Evolutionary conservation across 1,139 yeast genomes (phyloP).

Genomic region (Pichia sp.): DNA sequence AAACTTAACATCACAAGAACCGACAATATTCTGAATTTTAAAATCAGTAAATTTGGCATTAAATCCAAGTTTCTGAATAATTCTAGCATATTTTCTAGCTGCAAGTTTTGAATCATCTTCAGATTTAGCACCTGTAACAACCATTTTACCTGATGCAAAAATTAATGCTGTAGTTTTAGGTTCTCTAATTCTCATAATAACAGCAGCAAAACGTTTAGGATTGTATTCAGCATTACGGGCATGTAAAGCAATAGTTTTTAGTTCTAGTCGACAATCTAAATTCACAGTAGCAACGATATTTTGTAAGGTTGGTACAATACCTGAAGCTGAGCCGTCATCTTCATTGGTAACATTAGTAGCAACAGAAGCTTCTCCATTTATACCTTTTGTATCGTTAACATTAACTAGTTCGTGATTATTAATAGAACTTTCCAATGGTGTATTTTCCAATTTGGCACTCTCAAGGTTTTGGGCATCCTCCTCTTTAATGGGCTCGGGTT

Average conservation of each 20-base stretch:
- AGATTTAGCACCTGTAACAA: constrained; percentile 97
- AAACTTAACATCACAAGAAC: constrained; percentile 97
- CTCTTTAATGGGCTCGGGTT: constrained; percentile 1
- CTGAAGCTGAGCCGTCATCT: constrained; percentile 50
- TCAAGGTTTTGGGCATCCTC: neutral
- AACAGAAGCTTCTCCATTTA: neutral
- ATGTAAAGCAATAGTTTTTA: constrained; percentile 94
- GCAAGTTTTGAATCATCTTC: constrained; percentile 98
- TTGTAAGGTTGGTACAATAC: constrained; percentile 93
- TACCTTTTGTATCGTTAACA: too few species aligned
- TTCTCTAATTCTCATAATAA: constrained; percentile 97
- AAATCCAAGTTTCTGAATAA: constrained; percentile 95
- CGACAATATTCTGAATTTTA: constrained; percentile 96
- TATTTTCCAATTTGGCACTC: neutral
- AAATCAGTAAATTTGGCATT: constrained; percentile 94
- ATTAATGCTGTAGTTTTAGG: constrained; percentile 97
- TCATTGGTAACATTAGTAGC: constrained; percentile 3
- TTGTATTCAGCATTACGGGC: constrained; percentile 99
- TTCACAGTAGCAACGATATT: constrained; percentile 98
- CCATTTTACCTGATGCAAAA: constrained; percentile 99
- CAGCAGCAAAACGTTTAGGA: constrained; percentile 98
- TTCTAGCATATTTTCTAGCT: constrained; percentile 94
- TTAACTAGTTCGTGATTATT: too few species aligned
- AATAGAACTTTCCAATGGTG: neutral
- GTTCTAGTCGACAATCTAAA: constrained; percentile 89